These are phyloP conservation scores for Penicillium sp. DNA, from an alignment of 2,329 filamentous ascomycete genomes.

Conservation along the genomic window DNA sequence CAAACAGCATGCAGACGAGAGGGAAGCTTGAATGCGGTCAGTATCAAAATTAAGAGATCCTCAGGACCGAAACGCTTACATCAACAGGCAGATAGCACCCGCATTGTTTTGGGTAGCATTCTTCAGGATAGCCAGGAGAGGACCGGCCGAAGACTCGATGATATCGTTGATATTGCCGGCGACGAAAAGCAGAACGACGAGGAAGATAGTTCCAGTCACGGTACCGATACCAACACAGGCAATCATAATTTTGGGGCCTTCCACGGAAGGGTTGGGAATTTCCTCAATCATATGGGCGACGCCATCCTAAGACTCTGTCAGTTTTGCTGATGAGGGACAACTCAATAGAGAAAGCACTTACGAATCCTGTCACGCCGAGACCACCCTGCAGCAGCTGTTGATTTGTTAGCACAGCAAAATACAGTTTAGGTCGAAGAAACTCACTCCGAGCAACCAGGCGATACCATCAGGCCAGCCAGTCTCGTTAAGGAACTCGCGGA, in stretches of 20 bases:
- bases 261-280: slow-evolving; percentile 51
- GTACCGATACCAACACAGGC: slow-evolving; percentile 66
- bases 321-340: not conserved
- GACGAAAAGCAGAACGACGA: slow-evolving; percentile 67
- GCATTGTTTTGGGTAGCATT: slow-evolving; percentile 65
- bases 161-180: slow-evolving; percentile 61
- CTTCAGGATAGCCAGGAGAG: slow-evolving; percentile 65
- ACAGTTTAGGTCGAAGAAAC: slow-evolving; percentile 13
- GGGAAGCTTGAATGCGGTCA: slow-evolving; percentile 36
- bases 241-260: slow-evolving; percentile 69
- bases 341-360: slow-evolving; percentile 28
- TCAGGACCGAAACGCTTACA: slow-evolving; percentile 42
- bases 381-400: slow-evolving; percentile 53
- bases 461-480: slow-evolving; percentile 72
- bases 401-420: slow-evolving; percentile 24
- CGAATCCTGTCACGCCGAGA: slow-evolving; percentile 59
- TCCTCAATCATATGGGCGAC: slow-evolving; percentile 59
- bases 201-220: slow-evolving; percentile 64
- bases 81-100: slow-evolving; percentile 66
- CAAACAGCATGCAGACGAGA: slow-evolving; percentile 39
- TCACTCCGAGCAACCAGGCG: slow-evolving; percentile 50
- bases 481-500: slow-evolving; percentile 68
- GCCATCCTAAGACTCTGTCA: slow-evolving; percentile 35
- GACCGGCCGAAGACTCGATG: slow-evolving; percentile 60
- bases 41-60: not conserved